phyloP scores from a whole-genome alignment of 108 stramenopile species.

The Pseudonitzschia delicatissima region DNA sequence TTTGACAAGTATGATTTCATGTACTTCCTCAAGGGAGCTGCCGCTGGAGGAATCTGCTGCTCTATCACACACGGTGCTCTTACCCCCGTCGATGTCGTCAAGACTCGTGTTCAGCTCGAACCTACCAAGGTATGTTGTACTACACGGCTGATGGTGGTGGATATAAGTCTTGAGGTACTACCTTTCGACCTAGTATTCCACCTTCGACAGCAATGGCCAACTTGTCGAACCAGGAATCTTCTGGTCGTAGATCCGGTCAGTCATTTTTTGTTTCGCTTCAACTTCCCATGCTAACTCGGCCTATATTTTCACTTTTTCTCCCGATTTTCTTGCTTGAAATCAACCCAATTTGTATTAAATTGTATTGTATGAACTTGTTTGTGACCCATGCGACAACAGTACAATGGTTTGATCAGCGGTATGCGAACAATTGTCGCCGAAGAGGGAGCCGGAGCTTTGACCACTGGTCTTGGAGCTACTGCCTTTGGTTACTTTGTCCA shows the following conservation, averaged over 20 bases:
- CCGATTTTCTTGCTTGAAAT: too few species aligned
- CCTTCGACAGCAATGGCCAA: too few species aligned
- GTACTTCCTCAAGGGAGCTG: conserved; percentile 86
- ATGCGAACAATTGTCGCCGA: conserved; percentile 86
- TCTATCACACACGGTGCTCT: conserved; percentile 95
- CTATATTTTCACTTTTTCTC: conserved; percentile 18
- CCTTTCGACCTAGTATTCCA: too few species aligned
- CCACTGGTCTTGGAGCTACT: conserved; percentile 96
- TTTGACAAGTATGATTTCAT: conserved; percentile 62
- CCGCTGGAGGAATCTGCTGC: conserved; percentile 96
- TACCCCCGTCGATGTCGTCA: conserved; percentile 96
- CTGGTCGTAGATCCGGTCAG: background rate
- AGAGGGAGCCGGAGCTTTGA: conserved; percentile 93
- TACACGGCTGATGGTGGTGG: background rate
- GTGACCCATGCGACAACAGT: conserved; percentile 29
- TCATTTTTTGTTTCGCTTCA: background rate
- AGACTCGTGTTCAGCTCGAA: conserved; percentile 96
- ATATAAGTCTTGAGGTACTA: background rate
- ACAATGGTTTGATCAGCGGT: conserved; percentile 95
- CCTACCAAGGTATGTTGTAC: conserved; percentile 65
- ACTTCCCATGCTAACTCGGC: background rate
- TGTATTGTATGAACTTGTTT: background rate
- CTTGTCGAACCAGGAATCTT: too few species aligned
- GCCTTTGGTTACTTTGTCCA: conserved; percentile 96
- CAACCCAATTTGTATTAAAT: too few species aligned